Percentiles rank a stretch among this genome's conserved stretches.
Evolutionary conservation across 1,139 yeast species (phyloP).

Genomic region (Debaryomycetaceae sp.): DNA sequence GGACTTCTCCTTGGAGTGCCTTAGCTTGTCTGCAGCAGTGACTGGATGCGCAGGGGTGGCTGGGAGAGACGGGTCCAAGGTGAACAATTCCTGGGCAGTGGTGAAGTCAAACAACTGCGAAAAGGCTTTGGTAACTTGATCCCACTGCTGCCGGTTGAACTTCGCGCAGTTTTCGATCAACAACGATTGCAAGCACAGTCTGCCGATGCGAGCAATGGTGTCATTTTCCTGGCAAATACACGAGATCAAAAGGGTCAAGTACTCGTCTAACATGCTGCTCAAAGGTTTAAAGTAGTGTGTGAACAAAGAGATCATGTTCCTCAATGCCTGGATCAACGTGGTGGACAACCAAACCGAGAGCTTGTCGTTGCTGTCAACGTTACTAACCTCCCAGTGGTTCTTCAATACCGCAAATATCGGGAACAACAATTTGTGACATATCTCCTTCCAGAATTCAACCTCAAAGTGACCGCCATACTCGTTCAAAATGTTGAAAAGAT

Average conservation of each 20-base stretch:
- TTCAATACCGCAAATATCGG: conserved; percentile 85
- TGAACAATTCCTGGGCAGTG: conserved; percentile 81
- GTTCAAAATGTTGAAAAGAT: conserved; percentile 74
- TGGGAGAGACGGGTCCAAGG: conserved; percentile 48
- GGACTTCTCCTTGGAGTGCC: conserved; percentile 53
- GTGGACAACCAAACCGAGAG: conserved; percentile 95
- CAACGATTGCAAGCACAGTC: conserved; percentile 78
- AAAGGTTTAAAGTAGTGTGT: conserved; percentile 75
- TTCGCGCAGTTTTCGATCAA: conserved; percentile 69
- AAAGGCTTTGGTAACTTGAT: conserved; percentile 59
- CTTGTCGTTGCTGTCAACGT: conserved; percentile 62
- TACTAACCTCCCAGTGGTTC: conserved; percentile 69
- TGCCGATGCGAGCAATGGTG: conserved; percentile 91
- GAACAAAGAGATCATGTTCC: conserved; percentile 80
- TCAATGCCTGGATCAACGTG: conserved; percentile 89
- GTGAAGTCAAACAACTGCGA: conserved; percentile 70
- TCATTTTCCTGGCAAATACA: conserved; percentile 97
- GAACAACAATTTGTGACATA: conserved; percentile 74
- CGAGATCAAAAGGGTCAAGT: conserved; percentile 69
- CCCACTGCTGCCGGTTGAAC: conserved; percentile 71
- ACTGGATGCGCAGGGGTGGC: conserved; percentile 7
- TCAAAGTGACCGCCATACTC: conserved; percentile 77
- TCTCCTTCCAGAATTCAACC: conserved; percentile 73
- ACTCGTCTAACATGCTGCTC: conserved; percentile 70
- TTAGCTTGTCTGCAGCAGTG: conserved; percentile 20